Percentiles rank a stretch among this genome's conserved stretches.
These are phyloP conservation scores for Bruguiera gymnorhiza DNA, from an alignment of 345 rosid species.

Conservation along the genomic window DNA sequence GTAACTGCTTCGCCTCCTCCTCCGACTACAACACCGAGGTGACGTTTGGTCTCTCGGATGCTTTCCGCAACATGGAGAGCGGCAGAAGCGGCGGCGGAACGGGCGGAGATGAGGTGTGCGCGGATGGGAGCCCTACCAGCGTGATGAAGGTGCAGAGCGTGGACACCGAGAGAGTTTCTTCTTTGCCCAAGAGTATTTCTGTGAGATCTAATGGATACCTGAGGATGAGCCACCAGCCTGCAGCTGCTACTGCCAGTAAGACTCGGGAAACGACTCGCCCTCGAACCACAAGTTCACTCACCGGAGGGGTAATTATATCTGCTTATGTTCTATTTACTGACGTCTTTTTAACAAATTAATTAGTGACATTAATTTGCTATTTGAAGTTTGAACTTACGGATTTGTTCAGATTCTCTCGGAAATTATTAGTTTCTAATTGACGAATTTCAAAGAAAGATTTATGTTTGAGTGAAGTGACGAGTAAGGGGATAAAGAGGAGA, in stretches of 20 bases:
- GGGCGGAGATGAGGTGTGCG: slow-evolving; percentile 23
- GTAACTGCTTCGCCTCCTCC: slow-evolving; percentile 13
- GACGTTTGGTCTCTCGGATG: slow-evolving; percentile 43
- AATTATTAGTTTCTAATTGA: no score
- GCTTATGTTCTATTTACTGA: neutral
- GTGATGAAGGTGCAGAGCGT: slow-evolving; percentile 27
- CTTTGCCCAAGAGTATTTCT: slow-evolving; percentile 72
- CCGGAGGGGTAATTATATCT: slow-evolving; percentile 13
- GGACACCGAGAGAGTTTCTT: slow-evolving; percentile 36
- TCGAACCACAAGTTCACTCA: slow-evolving; percentile 21
- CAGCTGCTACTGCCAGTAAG: slow-evolving; percentile 13
- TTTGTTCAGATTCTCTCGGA: no score
- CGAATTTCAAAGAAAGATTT: no score
- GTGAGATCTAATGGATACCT: slow-evolving; percentile 58
- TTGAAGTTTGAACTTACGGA: no score
- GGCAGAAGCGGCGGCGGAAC: slow-evolving; percentile 11
- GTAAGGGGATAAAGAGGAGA: no score
- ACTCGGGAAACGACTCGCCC: slow-evolving; percentile 25
- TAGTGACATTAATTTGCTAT: no score
- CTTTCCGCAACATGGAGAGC: slow-evolving; percentile 22
- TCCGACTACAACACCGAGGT: slow-evolving; percentile 23
- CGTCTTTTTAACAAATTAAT: no score
- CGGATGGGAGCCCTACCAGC: slow-evolving; percentile 42
- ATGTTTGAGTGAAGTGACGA: no score
- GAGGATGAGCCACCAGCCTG: slow-evolving; percentile 27